Evolutionary conservation across 2,329 filamentous ascomycete genomes (phyloP), one percentile per base, ranked within the genome.

Genomic region (Pyrenochaeta sp.): DNA sequence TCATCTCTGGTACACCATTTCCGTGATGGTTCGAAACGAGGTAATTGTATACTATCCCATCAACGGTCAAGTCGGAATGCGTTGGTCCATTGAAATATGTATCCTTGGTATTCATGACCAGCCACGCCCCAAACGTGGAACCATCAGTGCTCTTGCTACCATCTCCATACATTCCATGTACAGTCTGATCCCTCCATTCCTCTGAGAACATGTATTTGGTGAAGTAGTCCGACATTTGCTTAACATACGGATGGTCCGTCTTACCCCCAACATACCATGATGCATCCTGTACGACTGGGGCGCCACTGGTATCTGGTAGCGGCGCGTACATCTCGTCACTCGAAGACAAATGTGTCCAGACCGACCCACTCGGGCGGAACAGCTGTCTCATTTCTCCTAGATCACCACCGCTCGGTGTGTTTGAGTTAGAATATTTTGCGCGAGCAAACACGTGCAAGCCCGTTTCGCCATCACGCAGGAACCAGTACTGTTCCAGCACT

Each of bases 11-110:
- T 12, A 83, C 85, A 36, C 83, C 82, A 53, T 85, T 83, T 5
- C 86, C 85, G 48, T 88, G 85, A 58, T 88, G 85, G 54, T 87
- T 88, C 15, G 63, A 67, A 5, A 68, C 63, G 46, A 68, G 53
- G 63, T 88, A 89, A 64, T 89, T 87, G 68, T 88, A 88, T 0
- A 88, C 79, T 41, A 88, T 87, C 0, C 85, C 86, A 60, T 88
- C 86, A 0, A 88, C 86, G 0, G 81, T 81, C 5, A 89, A 73
- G 61, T 88, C 87, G 0, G 85, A 87, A 68, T 88, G 85, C 2
- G 85, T 72, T 0, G 86, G 86, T 0, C 86, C 86, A 7, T 83
- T 83, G 63, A 83, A 87, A 60, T 87, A 87, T 0, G 84, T 86
- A 45, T 88, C 85, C 58, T 81, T 83, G 0, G 83, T 87, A 63